Evolutionary conservation across 2,329 filamentous ascomycete genomes (phyloP), one percentile per base, ranked within the genome.

Genomic region (Madurella mycetomatis): DNA sequence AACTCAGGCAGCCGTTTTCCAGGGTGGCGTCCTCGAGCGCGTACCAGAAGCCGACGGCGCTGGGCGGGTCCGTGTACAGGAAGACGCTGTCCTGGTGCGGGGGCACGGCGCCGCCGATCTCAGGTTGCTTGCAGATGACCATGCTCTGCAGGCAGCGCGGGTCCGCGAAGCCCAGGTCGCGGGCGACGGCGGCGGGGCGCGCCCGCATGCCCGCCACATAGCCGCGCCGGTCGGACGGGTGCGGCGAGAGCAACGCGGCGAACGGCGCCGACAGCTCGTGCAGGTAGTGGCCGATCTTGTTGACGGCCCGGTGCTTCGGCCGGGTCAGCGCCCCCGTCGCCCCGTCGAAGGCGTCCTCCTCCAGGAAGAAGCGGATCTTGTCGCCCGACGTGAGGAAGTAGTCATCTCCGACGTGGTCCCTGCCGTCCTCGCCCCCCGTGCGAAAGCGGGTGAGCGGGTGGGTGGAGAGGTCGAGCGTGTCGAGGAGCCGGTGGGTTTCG

Each of bases 111-210:
- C 89, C 92, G 30, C 94, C 94, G 50, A 97, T 96, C 72, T 95
- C 90, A 18, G 94, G 92, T 73, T 96, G 92, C 72, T 99, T 99
- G 82, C 91, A 96, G 64, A 99, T 97, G 30, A 97, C 80, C 94
- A 99, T 99, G 69, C 88, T 94, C 76, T 99, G 94, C 49, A 99
- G 77, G 56, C 80, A 82, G 17, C 87, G 77, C 1, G 92, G 89
- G 69, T 95, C 89, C 4, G 62, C 65, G 74, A 91, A 96, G 2
- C 87, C 87, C 11, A 96, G 77, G 9, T 80, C 79, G 43, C 76
- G 74, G 1, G 91, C 90, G 13, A 96, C 84, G 5, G 78, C 82
- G 0, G 75, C 77, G 0, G 80, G 80, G 47, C 68, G 64, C 34
- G 65, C 68, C n/a, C 69, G 72, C 39, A 70, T 67, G 39, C 65